These are phyloP conservation scores for Penicillium sp. DNA, from an alignment of 2,329 filamentous ascomycete genomes.

Conservation along the genomic window DNA sequence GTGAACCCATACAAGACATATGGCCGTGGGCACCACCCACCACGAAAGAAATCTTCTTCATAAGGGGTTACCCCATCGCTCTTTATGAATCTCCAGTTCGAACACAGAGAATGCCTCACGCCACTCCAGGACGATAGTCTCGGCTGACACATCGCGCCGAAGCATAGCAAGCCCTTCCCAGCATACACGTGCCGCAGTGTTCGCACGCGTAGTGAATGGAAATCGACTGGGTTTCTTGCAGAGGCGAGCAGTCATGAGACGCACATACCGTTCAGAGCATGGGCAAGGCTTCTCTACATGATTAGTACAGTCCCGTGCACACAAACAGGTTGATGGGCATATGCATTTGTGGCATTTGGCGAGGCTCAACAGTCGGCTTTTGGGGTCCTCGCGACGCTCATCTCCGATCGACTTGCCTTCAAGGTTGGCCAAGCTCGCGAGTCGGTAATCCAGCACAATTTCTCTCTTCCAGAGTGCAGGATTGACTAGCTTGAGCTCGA, in stretches of 20 bases:
- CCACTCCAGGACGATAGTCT: conserved; percentile 20
- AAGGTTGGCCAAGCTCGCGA: conserved; percentile 29
- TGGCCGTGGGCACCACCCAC: too few species aligned
- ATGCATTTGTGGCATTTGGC: conserved; percentile 32
- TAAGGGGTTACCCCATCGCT: conserved; percentile 15
- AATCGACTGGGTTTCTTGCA: conserved; percentile 10
- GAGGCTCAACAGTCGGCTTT: conserved; percentile 21
- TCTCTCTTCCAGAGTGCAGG: conserved; percentile 20
- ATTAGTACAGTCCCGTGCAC: conserved; percentile 29
- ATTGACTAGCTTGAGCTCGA: conserved; percentile 14
- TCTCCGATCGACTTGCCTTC: conserved; percentile 33
- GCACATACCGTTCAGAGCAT: conserved; percentile 32
- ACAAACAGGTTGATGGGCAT: conserved; percentile 29
- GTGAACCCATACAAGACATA: too few species aligned
- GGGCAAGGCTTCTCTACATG: conserved; percentile 28
- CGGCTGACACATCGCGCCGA: conserved; percentile 14
- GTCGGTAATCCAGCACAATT: conserved; percentile 26
- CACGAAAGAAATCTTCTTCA: background rate
- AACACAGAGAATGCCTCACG: conserved; percentile 24
- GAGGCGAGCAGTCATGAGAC: conserved; percentile 23
- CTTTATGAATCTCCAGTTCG: conserved; percentile 25
- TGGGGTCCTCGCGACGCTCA: conserved; percentile 23
- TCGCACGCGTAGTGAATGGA: conserved; percentile 20
- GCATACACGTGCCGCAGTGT: conserved; percentile 24
- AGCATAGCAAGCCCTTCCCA: conserved; percentile 28